phyloP scores from a whole-genome alignment of 768 basidiomycete genomes.

The Pleurotus giganteus region DNA sequence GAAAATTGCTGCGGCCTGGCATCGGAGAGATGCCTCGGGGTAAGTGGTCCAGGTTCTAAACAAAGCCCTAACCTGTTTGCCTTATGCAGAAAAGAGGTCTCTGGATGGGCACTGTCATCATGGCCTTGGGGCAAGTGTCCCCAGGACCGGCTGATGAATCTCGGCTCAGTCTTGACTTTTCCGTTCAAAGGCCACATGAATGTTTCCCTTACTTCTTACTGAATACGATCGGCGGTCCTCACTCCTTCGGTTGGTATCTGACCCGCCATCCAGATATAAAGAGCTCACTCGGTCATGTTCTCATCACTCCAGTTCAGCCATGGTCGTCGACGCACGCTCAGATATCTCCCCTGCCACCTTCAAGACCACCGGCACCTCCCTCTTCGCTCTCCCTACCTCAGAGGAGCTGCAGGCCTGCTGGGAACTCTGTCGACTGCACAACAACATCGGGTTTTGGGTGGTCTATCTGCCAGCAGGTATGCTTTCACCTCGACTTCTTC shows the following conservation, averaged over 20 bases:
- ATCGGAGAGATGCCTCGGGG: not conserved
- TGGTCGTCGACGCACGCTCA: conserved; percentile 8
- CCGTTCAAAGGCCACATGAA: conserved; percentile 7
- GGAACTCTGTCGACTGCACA: conserved; percentile 29
- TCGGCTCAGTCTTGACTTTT: conserved; percentile 7
- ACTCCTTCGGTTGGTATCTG: not conserved
- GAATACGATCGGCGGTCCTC: conserved; percentile 5
- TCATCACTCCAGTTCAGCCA: not conserved
- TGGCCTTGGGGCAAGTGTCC: not conserved
- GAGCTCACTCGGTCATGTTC: not conserved
- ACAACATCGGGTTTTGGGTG: conserved; percentile 31
- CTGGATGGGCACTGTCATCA: not conserved
- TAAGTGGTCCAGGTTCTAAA: conserved; percentile 3
- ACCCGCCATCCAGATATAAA: not conserved
- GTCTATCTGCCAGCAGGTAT: conserved; percentile 27
- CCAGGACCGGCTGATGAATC: not conserved
- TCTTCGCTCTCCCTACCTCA: conserved; percentile 17
- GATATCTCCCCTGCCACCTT: not conserved
- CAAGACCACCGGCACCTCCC: conserved; percentile 5
- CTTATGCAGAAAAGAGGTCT: conserved; percentile 8
- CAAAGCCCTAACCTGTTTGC: conserved; percentile 5
- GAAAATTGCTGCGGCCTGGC: conserved; percentile 1
- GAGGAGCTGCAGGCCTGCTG: conserved; percentile 26
- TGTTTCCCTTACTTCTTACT: not conserved
- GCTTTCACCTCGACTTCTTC: not conserved